Percentiles rank a stretch among this genome's conserved stretches.
phyloP scores from a whole-genome alignment of 2,329 filamentous ascomycete genomes.

The Fusarium sp. region DNA sequence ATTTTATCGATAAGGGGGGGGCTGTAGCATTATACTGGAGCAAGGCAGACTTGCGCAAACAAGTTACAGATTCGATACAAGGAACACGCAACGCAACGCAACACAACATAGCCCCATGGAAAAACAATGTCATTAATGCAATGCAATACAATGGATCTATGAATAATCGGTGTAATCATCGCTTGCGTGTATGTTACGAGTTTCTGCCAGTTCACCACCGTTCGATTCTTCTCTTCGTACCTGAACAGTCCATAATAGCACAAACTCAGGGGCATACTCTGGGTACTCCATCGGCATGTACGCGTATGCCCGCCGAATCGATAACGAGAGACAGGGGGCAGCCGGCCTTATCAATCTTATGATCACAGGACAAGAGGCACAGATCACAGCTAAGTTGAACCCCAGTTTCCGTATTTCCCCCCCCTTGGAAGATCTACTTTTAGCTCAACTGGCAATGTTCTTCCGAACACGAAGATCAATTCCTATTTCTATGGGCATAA shows the following conservation, averaged over 20 bases:
- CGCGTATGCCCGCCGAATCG: conserved; percentile 23
- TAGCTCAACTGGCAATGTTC: conserved; percentile 21
- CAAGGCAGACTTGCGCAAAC: conserved; percentile 22
- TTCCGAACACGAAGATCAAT: conserved; percentile 24
- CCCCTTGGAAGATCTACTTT: conserved; percentile 26
- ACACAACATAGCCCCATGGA: conserved; percentile 11
- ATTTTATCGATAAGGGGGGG: conserved; percentile 24
- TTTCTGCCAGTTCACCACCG: conserved; percentile 4
- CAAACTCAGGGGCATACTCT: conserved; percentile 2
- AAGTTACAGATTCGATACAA: conserved; percentile 27
- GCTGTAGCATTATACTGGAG: neutral
- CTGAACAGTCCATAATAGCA: neutral
- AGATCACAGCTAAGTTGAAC: conserved; percentile 36
- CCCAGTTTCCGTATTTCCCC: conserved; percentile 20
- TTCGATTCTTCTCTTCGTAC: conserved; percentile 15
- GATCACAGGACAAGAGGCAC: conserved; percentile 38
- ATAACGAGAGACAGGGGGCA: conserved; percentile 17
- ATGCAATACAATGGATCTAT: neutral
- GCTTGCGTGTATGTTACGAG: conserved; percentile 34
- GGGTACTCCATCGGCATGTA: conserved; percentile 10
- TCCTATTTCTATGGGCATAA: conserved; percentile 1
- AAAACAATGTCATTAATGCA: neutral
- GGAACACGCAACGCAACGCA: conserved; percentile 25
- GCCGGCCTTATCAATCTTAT: conserved; percentile 46
- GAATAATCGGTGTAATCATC: neutral